A percentile compares a stretch with the other conserved stretches of the same genome.
Conservation (phyloP, 2,329 filamentous ascomycete species). For the Geosmithia morbida region DNA sequence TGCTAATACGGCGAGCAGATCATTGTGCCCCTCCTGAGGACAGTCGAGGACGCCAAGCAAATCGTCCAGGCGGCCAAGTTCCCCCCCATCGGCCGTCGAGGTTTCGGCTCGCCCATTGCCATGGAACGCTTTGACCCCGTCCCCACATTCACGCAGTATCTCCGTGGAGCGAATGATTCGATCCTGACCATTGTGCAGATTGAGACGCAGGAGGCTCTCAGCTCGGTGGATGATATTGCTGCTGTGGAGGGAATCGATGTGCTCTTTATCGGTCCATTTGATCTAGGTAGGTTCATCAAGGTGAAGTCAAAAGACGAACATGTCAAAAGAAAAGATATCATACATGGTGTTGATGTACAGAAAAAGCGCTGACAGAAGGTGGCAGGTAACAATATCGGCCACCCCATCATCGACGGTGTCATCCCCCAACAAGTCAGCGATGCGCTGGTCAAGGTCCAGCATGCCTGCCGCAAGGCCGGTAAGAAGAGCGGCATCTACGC, state of each 20-base stretch:
- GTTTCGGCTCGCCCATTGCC: conserved; percentile 34
- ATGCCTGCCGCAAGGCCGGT: conserved; percentile 42
- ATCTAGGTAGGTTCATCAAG: conserved; percentile 41
- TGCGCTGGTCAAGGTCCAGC: conserved; percentile 43
- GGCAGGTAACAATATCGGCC: conserved; percentile 41
- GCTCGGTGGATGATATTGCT: conserved; percentile 46
- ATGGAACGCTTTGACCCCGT: conserved; percentile 25
- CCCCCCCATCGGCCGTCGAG: conserved; percentile 31
- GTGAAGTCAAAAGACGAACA: not conserved
- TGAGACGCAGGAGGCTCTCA: conserved; percentile 48
- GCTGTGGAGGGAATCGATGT: conserved; percentile 45
- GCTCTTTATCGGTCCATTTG: conserved; percentile 52
- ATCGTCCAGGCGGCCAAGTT: conserved; percentile 35
- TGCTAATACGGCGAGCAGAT: conserved; percentile 13
- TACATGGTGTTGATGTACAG: not conserved
- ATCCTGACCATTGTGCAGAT: conserved; percentile 55
- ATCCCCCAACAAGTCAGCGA: conserved; percentile 42
- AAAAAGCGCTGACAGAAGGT: not conserved
- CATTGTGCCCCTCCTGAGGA: conserved; percentile 29
- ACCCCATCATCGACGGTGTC: conserved; percentile 45
- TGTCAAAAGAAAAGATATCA: not conserved
- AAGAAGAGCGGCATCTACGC: conserved; percentile 53
- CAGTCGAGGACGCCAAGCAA: conserved; percentile 26
- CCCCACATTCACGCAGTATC: conserved; percentile 30
- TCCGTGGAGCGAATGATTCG: conserved; percentile 31